phyloP scores from a whole-genome alignment of 306 rosid species.

The Prosopis cineraria region DNA sequence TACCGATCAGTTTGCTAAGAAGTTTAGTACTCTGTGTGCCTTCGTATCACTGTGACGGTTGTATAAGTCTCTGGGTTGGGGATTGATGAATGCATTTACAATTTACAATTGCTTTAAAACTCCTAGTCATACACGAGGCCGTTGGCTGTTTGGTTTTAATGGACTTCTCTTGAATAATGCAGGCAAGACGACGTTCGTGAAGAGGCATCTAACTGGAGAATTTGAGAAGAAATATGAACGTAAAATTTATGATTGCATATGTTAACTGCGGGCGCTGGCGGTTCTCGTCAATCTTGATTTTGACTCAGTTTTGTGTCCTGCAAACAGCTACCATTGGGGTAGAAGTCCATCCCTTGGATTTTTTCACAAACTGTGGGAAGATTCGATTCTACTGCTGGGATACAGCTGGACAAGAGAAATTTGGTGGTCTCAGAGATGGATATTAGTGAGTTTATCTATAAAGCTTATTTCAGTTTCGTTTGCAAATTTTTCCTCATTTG shows the following conservation, averaged over 20 bases:
- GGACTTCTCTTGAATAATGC: conserved; percentile 12
- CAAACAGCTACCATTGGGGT: conserved; percentile 75
- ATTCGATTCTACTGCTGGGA: conserved; percentile 86
- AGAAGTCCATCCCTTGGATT: conserved; percentile 80
- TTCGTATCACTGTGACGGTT: background rate
- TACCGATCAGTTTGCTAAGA: background rate
- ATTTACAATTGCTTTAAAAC: background rate
- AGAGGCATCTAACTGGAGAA: conserved; percentile 81
- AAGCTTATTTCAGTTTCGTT: background rate
- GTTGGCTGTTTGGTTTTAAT: background rate
- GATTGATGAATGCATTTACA: background rate
- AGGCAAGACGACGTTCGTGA: conserved; percentile 84
- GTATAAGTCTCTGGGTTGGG: background rate
- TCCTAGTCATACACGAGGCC: background rate
- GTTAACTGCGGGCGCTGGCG: background rate
- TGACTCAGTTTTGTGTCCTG: background rate
- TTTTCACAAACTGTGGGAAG: conserved; percentile 77
- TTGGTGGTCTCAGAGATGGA: conserved; percentile 82
- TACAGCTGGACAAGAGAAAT: conserved; percentile 80
- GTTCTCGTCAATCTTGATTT: background rate
- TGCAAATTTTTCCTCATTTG: background rate
- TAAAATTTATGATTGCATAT: conserved; percentile 26
- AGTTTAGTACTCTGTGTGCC: background rate
- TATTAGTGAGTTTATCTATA: conserved; percentile 51
- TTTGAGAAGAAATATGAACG: conserved; percentile 85